Evolutionary conservation across 106 monocot genomes (phyloP).

Genomic region (Ottelia alismoides): DNA sequence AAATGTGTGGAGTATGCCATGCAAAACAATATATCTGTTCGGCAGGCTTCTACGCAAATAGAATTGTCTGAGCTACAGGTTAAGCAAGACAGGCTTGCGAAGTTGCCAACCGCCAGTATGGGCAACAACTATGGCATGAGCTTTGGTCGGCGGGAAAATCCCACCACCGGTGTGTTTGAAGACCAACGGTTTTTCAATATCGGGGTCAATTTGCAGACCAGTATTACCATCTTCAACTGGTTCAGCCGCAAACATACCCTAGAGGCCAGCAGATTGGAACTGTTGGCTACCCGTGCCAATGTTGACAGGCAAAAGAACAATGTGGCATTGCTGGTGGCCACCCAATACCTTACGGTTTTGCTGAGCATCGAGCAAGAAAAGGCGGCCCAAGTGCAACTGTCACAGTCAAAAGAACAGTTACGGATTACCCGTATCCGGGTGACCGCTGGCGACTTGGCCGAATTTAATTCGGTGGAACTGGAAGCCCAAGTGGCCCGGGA

Average conservation of each 20-base stretch:
- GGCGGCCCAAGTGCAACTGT: neutral
- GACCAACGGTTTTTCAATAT: neutral
- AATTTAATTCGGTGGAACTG: neutral
- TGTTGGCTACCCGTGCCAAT: neutral
- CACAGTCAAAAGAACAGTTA: neutral
- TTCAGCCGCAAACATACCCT: neutral
- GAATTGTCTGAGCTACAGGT: neutral
- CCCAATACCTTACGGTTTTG: neutral
- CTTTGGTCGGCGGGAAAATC: neutral
- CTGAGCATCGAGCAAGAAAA: neutral
- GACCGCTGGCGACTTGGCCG: neutral
- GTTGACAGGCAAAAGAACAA: neutral
- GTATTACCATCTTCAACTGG: neutral
- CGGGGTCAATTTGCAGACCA: neutral
- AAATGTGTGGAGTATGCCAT: neutral
- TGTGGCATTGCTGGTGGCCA: neutral
- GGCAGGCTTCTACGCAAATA: neutral
- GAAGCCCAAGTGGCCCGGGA: neutral
- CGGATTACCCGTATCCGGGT: neutral
- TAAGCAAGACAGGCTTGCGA: neutral
- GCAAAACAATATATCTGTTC: neutral
- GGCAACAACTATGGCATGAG: neutral
- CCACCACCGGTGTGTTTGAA: neutral
- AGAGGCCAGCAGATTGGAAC: neutral
- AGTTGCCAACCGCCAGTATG: neutral